Conservation (phyloP, 2,329 filamentous ascomycete species). For the Aspergillus quadrilineatus region DNA sequence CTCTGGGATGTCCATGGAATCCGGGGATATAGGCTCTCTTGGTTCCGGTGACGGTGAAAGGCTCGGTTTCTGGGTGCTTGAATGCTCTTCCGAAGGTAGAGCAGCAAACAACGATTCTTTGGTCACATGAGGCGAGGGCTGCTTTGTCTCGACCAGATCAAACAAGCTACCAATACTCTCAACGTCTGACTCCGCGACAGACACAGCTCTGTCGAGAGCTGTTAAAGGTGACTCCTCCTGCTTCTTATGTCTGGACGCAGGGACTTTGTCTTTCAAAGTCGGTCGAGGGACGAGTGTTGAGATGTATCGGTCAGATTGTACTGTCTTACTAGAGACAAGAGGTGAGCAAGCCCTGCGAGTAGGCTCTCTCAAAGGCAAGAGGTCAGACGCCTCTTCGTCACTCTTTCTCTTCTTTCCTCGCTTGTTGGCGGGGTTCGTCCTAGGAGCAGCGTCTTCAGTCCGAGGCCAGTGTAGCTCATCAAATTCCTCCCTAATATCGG, state of each 20-base stretch:
- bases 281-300: slow-evolving; percentile 5
- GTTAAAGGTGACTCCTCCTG: slow-evolving; percentile 8
- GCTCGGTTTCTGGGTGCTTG: slow-evolving; percentile 8
- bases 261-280: slow-evolving; percentile 7
- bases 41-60: slow-evolving; percentile 2
- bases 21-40: slow-evolving; percentile 3
- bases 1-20: slow-evolving; percentile 4
- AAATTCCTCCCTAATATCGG: slow-evolving; percentile 40
- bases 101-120: slow-evolving; percentile 32
- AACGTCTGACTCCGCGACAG: slow-evolving; percentile 39
- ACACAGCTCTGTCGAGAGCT: slow-evolving; percentile 14
- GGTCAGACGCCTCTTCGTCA: slow-evolving; percentile 45
- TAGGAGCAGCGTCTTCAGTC: slow-evolving; percentile 44
- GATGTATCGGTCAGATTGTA: slow-evolving; percentile 1
- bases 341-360: slow-evolving; percentile 26
- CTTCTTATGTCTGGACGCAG: slow-evolving; percentile 14
- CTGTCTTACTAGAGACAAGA: slow-evolving; percentile 13
- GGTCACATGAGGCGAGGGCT: slow-evolving; percentile 22
- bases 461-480: slow-evolving; percentile 44
- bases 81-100: slow-evolving; percentile 25
- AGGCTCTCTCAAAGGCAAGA: slow-evolving; percentile 34
- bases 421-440: slow-evolving; percentile 36
- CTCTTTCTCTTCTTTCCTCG: slow-evolving; percentile 52
- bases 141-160: slow-evolving; percentile 25
- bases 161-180: slow-evolving; percentile 30